Evolutionary conservation across 345 rosid genomes (phyloP).

Genomic region (Combretum micranthum): DNA sequence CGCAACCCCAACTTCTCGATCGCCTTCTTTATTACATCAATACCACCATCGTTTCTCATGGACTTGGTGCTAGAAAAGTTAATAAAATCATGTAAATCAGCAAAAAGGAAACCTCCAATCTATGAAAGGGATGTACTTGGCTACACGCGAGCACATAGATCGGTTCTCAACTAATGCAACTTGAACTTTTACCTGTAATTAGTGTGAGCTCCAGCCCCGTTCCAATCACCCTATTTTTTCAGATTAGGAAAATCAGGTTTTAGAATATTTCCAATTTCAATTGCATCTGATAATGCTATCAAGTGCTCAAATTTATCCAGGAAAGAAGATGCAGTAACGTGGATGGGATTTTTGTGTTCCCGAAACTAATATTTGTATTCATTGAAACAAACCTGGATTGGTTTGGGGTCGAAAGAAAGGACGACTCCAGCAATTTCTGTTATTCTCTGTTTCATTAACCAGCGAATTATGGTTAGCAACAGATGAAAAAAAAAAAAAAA

Average conservation of each 20-base stretch:
- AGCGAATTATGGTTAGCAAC: too few relatives aligned
- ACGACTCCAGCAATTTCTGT: slow-evolving; percentile 72
- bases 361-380: neutral
- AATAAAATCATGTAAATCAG: neutral
- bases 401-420: slow-evolving; percentile 82
- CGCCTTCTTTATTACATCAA: slow-evolving; percentile 51
- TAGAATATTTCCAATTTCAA: neutral
- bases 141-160: too few relatives aligned
- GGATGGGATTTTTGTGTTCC: neutral
- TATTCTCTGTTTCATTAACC: slow-evolving; percentile 43
- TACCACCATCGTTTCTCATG: slow-evolving; percentile 72
- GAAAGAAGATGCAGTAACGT: neutral
- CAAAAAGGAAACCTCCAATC: neutral
- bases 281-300: neutral
- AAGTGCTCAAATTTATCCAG: neutral
- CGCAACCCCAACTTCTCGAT: slow-evolving; percentile 64
- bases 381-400: slow-evolving; percentile 40
- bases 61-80: slow-evolving; percentile 55
- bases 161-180: too few relatives aligned
- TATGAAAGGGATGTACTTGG: neutral
- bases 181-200: slow-evolving; percentile 55
- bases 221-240: slow-evolving; percentile 68
- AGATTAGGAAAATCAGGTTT: neutral
- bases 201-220: slow-evolving; percentile 95
- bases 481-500: neutral